Conservation (phyloP, 352 stramenopile genomes). For the Globisporangium apiculatum region DNA sequence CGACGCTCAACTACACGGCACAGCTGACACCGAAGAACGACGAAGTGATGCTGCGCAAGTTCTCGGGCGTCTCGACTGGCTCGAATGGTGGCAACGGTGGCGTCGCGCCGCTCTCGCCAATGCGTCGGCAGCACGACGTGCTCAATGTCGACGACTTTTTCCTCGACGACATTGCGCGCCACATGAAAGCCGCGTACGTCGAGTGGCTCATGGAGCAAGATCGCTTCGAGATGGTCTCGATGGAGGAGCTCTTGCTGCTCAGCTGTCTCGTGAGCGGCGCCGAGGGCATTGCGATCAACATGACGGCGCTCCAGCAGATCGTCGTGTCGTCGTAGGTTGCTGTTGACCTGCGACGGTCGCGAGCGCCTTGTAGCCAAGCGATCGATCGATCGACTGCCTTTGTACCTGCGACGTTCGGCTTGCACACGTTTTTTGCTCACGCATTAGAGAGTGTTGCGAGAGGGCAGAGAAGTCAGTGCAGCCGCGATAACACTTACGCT, state of each 20-base stretch:
- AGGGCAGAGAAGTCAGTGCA: too few relatives aligned
- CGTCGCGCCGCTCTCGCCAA: slow-evolving; percentile 28
- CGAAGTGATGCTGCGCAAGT: slow-evolving; percentile 10
- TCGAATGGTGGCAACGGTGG: slow-evolving; percentile 1
- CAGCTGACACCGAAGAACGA: slow-evolving; percentile 7
- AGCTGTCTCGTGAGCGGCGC: slow-evolving; percentile 43
- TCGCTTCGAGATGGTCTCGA: slow-evolving; percentile 63
- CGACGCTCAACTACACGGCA: background rate
- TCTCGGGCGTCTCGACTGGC: slow-evolving; percentile 3
- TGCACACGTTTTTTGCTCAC: too few relatives aligned
- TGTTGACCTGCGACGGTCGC: background rate
- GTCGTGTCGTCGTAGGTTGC: slow-evolving; percentile 9
- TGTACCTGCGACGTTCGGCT: too few relatives aligned
- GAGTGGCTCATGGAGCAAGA: slow-evolving; percentile 41
- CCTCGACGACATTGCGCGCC: slow-evolving; percentile 52
- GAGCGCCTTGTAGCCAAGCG: too few relatives aligned
- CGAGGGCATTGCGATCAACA: slow-evolving; percentile 29
- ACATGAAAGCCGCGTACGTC: slow-evolving; percentile 76
- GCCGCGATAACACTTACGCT: too few relatives aligned
- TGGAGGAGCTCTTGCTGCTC: slow-evolving; percentile 48
- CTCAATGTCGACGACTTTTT: slow-evolving; percentile 78
- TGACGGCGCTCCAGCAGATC: slow-evolving; percentile 14
- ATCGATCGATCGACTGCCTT: too few relatives aligned
- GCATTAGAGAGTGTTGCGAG: too few relatives aligned
- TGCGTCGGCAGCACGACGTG: slow-evolving; percentile 73